phyloP scores from a whole-genome alignment of 768 basidiomycete genomes.

The Boletus huronensis region DNA sequence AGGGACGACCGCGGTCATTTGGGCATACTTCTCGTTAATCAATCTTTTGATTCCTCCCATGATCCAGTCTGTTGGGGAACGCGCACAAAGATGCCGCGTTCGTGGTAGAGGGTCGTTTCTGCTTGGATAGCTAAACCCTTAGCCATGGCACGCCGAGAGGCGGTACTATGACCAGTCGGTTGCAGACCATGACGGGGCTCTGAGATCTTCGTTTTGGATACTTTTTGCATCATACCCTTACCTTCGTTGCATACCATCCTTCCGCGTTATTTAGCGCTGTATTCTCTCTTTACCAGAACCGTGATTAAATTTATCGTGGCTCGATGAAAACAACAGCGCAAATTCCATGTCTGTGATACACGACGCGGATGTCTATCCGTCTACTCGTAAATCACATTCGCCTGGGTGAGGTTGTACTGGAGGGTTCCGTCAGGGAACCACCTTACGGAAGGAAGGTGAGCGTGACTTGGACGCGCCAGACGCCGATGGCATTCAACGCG shows the following conservation, averaged over 20 bases:
- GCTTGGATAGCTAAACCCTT: conserved; percentile 6
- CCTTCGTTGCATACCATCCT: conserved; percentile 20
- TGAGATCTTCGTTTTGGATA: conserved; percentile 3
- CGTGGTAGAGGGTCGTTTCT: conserved; percentile 5
- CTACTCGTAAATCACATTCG: conserved; percentile 81
- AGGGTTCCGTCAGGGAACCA: conserved; percentile 90
- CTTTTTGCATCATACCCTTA: conserved; percentile 27
- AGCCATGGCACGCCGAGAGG: conserved; percentile 31
- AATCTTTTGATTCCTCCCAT: neutral
- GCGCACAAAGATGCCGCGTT: conserved; percentile 1
- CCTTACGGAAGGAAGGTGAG: conserved; percentile 36
- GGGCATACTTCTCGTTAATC: neutral
- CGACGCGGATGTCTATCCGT: conserved; percentile 11
- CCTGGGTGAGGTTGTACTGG: conserved; percentile 65
- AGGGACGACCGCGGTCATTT: neutral
- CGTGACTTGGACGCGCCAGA: neutral
- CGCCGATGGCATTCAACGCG: neutral
- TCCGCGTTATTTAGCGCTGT: conserved; percentile 2
- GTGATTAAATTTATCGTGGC: too few relatives aligned
- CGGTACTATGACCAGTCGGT: conserved; percentile 4
- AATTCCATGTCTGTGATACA: conserved; percentile 21
- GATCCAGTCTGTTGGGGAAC: conserved; percentile 6
- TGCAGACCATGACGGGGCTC: conserved; percentile 4
- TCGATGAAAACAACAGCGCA: neutral
- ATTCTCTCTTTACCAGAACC: too few relatives aligned